A percentile compares a stretch with the other conserved stretches of the same genome.
Evolutionary conservation across 2,329 filamentous ascomycete species (phyloP).

Genomic region (Sclerotiophoma versabilis): DNA sequence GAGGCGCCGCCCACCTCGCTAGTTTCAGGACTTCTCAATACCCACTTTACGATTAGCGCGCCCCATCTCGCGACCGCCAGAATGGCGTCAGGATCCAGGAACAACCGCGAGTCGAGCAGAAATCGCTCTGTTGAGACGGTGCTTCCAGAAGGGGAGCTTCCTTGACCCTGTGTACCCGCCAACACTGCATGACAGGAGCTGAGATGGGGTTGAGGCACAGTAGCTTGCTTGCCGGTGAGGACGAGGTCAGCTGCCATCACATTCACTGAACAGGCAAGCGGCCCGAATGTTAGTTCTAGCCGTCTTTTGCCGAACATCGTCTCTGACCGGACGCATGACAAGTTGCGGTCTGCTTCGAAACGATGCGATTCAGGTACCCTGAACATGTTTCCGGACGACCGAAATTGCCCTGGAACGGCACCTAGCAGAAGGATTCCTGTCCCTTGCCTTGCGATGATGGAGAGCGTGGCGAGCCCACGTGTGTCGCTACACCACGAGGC

Average conservation of each 20-base stretch:
- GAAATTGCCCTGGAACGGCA: conserved; percentile 14
- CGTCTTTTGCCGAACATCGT: conserved; percentile 28
- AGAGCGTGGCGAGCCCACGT: conserved; percentile 25
- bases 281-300: conserved; percentile 24
- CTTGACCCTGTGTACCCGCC: conserved; percentile 15
- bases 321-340: conserved; percentile 27
- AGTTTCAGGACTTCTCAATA: conserved; percentile 11
- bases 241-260: conserved; percentile 28
- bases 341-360: conserved; percentile 29
- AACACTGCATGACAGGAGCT: conserved; percentile 23
- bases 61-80: conserved; percentile 28
- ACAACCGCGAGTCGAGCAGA: conserved; percentile 15
- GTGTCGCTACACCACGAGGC: conserved; percentile 20
- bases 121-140: neutral
- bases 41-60: conserved; percentile 24
- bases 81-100: conserved; percentile 34
- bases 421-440: conserved; percentile 1
- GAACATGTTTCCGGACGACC: conserved; percentile 23
- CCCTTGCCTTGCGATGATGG: conserved; percentile 21
- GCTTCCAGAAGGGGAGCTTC: neutral
- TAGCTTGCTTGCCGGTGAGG: conserved; percentile 16
- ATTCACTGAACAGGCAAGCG: conserved; percentile 25
- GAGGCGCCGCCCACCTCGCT: conserved; percentile 14
- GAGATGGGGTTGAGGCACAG: conserved; percentile 4
- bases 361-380: conserved; percentile 20